Conservation (phyloP, 768 basidiomycete genomes). For the Trametes villosa region DNA sequence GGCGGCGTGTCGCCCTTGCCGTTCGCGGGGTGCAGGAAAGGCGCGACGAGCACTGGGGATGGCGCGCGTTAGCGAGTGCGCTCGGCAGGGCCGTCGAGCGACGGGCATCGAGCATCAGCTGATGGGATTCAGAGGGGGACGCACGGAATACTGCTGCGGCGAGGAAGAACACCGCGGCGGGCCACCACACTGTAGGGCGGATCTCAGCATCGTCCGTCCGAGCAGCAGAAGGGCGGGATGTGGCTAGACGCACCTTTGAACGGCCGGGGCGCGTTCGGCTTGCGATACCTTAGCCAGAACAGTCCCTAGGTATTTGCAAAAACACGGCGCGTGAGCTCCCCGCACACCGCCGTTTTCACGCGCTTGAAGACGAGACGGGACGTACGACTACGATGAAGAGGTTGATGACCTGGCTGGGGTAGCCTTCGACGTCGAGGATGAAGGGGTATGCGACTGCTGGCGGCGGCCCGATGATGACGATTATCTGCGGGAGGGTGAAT, state of each 20-base stretch:
- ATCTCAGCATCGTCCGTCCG: background rate
- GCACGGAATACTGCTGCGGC: conserved; percentile 53
- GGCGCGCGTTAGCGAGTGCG: too few relatives aligned
- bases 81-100: too few relatives aligned
- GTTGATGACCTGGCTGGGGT: conserved; percentile 59
- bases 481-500: conserved; percentile 36
- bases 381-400: conserved; percentile 60
- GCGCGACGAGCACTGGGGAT: conserved; percentile 51
- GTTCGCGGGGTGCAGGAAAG: conserved; percentile 58
- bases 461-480: conserved; percentile 60
- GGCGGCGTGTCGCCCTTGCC: conserved; percentile 63
- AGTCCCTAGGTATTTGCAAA: conserved; percentile 39
- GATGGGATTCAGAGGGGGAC: conserved; percentile 26
- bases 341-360: too few relatives aligned
- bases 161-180: conserved; percentile 58
- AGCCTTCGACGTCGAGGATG: conserved; percentile 59
- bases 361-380: background rate
- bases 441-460: conserved; percentile 59
- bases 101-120: too few relatives aligned
- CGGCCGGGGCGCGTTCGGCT: conserved; percentile 50
- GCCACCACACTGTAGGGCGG: conserved; percentile 51
- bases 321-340: too few relatives aligned
- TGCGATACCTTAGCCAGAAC: conserved; percentile 58
- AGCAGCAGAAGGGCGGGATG: background rate
- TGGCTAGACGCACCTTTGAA: conserved; percentile 52